A percentile compares a stretch with the other conserved stretches of the same genome.
Conservation (phyloP, 2,329 filamentous ascomycete species). For the Blastomyces parvus region DNA sequence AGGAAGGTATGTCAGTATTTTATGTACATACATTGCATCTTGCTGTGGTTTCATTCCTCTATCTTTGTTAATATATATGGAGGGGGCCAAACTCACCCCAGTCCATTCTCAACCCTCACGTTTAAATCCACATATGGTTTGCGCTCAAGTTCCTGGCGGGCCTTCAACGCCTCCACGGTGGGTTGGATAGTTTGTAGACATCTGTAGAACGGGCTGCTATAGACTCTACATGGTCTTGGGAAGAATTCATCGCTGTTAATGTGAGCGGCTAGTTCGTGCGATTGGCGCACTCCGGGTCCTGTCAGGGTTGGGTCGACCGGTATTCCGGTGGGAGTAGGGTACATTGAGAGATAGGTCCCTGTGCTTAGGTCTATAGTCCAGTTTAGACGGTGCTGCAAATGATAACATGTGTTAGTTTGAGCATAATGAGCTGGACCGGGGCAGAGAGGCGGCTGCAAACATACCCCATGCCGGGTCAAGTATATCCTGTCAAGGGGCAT, state of each 20-base stretch:
- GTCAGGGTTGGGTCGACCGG: slow-evolving; percentile 80
- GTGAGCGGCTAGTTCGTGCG: slow-evolving; percentile 58
- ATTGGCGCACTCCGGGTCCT: slow-evolving; percentile 75
- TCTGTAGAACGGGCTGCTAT: slow-evolving; percentile 77
- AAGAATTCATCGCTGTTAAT: slow-evolving; percentile 23
- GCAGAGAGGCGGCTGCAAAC: slow-evolving; percentile 24
- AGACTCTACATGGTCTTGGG: slow-evolving; percentile 48
- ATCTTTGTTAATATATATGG: not conserved
- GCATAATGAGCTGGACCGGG: not conserved
- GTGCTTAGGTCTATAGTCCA: slow-evolving; percentile 77
- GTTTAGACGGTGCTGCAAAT: slow-evolving; percentile 68
- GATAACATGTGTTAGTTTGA: not conserved
- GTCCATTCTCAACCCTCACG: slow-evolving; percentile 44
- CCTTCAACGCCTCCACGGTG: slow-evolving; percentile 36
- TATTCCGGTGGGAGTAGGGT: slow-evolving; percentile 77
- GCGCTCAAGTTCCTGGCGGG: slow-evolving; percentile 25
- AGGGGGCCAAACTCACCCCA: slow-evolving; percentile 36
- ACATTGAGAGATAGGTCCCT: slow-evolving; percentile 63
- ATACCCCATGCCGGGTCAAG: slow-evolving; percentile 64
- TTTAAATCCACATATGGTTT: slow-evolving; percentile 26
- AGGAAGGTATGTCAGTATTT: not conserved
- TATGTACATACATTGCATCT: not conserved
- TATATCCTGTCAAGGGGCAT: slow-evolving; percentile 66
- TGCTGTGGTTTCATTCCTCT: not conserved
- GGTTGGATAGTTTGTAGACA: slow-evolving; percentile 77